These are phyloP conservation scores for Pleoardoris graminearum DNA, from an alignment of 2,329 filamentous ascomycete species.

Conservation along the genomic window DNA sequence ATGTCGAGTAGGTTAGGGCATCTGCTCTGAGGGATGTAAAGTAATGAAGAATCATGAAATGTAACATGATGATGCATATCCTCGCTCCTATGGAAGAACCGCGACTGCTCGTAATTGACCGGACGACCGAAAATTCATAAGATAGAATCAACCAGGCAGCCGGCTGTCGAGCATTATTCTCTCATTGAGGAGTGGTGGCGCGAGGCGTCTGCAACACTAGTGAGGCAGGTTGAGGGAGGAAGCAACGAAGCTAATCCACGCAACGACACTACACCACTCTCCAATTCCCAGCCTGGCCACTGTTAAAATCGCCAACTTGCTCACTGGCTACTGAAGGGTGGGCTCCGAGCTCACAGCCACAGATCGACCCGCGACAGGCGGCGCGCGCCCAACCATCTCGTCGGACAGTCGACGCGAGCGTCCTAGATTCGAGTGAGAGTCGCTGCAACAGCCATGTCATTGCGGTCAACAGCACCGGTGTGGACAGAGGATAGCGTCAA, in stretches of 20 bases:
- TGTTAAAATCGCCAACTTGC: background rate
- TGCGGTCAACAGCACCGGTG: background rate
- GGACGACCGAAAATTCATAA: too few relatives aligned
- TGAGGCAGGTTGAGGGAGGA: too few relatives aligned
- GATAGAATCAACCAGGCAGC: background rate
- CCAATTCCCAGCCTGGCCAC: too few relatives aligned
- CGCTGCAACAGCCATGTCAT: background rate
- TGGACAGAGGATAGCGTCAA: constrained; percentile 1
- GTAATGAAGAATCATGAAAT: constrained; percentile 30
- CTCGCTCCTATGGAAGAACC: too few relatives aligned
- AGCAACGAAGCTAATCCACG: too few relatives aligned
- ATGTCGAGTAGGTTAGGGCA: constrained; percentile 32
- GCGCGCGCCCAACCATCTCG: background rate
- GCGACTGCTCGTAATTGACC: too few relatives aligned
- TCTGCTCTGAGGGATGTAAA: constrained; percentile 33
- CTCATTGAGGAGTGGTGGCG: background rate
- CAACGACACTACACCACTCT: too few relatives aligned
- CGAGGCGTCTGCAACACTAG: too few relatives aligned
- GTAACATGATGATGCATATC: constrained; percentile 9
- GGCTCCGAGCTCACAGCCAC: background rate
- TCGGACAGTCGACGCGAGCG: background rate
- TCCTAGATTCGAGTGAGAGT: background rate
- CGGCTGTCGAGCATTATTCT: background rate
- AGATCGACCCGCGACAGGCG: too few relatives aligned
- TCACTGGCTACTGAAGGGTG: background rate